Evolutionary conservation across 352 stramenopile genomes (phyloP).

Genomic region (Peronosclerospora sorghi): DNA sequence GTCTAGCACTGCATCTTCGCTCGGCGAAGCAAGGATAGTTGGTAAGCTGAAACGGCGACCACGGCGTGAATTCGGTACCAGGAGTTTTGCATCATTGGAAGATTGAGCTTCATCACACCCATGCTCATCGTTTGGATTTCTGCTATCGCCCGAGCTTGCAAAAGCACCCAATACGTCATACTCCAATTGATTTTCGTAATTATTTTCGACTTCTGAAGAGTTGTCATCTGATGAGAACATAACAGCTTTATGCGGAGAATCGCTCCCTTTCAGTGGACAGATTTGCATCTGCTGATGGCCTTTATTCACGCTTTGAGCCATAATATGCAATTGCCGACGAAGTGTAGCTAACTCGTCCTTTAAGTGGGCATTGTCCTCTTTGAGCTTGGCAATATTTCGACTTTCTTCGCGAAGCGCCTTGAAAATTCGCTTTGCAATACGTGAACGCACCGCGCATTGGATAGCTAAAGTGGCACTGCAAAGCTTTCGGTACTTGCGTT

Average conservation of each 20-base stretch:
- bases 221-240: conserved; percentile 4
- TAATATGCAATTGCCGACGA: conserved; percentile 40
- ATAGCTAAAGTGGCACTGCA: conserved; percentile 28
- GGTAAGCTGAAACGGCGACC: conserved; percentile 16
- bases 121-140: conserved; percentile 31
- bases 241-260: conserved; percentile 11
- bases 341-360: conserved; percentile 52
- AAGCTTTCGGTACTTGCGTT: conserved; percentile 24
- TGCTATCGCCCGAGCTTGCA: conserved; percentile 9
- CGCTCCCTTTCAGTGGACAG: conserved; percentile 5
- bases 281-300: conserved; percentile 9
- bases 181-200: conserved; percentile 21
- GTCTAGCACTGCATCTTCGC: conserved; percentile 12
- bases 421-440: conserved; percentile 28
- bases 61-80: conserved; percentile 24
- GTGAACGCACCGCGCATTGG: conserved; percentile 42
- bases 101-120: conserved; percentile 19
- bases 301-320: conserved; percentile 19
- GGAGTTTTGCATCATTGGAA: conserved; percentile 19
- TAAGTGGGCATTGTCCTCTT: conserved; percentile 62
- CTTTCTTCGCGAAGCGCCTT: conserved; percentile 46
- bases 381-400: conserved; percentile 60
- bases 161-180: conserved; percentile 14
- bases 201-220: conserved; percentile 9
- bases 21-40: conserved; percentile 11